These are phyloP conservation scores for Phytophthora agathidicida DNA, from an alignment of 352 stramenopile genomes.

Conservation along the genomic window DNA sequence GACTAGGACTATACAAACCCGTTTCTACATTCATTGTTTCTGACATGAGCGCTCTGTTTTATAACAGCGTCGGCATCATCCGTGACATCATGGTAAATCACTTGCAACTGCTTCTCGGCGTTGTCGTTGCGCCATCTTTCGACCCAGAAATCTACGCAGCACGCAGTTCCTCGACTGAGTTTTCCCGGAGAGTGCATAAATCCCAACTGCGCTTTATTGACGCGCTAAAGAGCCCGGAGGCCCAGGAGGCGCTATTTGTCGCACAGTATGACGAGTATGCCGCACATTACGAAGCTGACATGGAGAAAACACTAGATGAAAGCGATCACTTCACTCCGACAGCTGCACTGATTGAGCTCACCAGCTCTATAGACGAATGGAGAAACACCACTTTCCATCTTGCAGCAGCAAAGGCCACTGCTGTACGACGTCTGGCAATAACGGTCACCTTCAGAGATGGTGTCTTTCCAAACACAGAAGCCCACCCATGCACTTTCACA, in stretches of 20 bases:
- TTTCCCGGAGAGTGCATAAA: conserved; percentile 7
- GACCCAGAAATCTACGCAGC: neutral
- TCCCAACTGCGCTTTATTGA: conserved; percentile 29
- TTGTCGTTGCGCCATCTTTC: conserved; percentile 44
- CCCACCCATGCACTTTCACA: conserved; percentile 27
- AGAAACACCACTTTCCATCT: conserved; percentile 41
- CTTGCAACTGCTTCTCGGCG: conserved; percentile 63
- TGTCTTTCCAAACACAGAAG: neutral
- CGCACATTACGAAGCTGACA: conserved; percentile 33
- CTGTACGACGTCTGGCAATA: conserved; percentile 24
- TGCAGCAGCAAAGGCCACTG: conserved; percentile 48
- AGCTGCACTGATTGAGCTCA: conserved; percentile 41
- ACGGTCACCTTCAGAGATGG: conserved; percentile 25
- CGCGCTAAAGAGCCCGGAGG: conserved; percentile 4
- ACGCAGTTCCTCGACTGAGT: neutral
- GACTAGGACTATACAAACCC: conserved; percentile 2
- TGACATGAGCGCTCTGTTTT: neutral
- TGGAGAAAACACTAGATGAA: neutral
- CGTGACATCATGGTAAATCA: conserved; percentile 88
- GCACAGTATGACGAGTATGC: conserved; percentile 48
- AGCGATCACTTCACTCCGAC: conserved; percentile 36
- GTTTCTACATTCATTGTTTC: neutral
- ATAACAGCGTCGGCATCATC: conserved; percentile 64
- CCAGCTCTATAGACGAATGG: conserved; percentile 35
- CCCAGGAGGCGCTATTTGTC: conserved; percentile 9